Conservation (phyloP, 768 basidiomycete genomes). For the Multifurca ochricompacta region DNA sequence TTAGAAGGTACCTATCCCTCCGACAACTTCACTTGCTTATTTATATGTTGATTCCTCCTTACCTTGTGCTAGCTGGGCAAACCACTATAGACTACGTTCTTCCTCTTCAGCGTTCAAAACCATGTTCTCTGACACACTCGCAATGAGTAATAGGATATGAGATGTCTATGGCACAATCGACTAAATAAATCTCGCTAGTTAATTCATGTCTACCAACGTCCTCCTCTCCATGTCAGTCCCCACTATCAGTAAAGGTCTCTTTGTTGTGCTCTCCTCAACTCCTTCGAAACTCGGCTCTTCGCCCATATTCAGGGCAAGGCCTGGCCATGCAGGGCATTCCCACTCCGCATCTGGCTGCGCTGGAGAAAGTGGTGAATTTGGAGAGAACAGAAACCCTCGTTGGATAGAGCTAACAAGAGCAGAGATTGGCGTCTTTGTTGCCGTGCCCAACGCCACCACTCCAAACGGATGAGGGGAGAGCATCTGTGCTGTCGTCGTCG, state of each 20-base stretch:
- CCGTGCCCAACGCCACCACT: not conserved
- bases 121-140: not conserved
- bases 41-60: not conserved
- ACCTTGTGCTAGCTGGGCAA: not conserved
- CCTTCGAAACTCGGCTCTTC: slow-evolving; percentile 15
- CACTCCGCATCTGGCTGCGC: slow-evolving; percentile 36
- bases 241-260: not conserved
- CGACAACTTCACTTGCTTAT: not conserved
- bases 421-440: slow-evolving; percentile 52
- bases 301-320: not conserved
- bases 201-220: slow-evolving; percentile 18
- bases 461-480: not conserved
- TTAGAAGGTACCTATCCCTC: slow-evolving; percentile 29
- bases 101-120: not conserved
- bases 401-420: slow-evolving; percentile 49
- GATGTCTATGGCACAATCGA: not conserved
- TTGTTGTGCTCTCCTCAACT: slow-evolving; percentile 12
- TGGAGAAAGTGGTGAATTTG: slow-evolving; percentile 53
- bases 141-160: not conserved
- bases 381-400: slow-evolving; percentile 60
- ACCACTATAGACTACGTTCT: not conserved
- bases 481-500: not conserved
- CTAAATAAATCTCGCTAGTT: slow-evolving; percentile 1
- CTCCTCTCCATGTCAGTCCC: slow-evolving; percentile 9
- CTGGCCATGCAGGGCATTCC: slow-evolving; percentile 19